Percentiles rank a stretch among this genome's conserved stretches.
Evolutionary conservation across 441 rosid genomes (phyloP).

Genomic region (Syzygium malaccense): DNA sequence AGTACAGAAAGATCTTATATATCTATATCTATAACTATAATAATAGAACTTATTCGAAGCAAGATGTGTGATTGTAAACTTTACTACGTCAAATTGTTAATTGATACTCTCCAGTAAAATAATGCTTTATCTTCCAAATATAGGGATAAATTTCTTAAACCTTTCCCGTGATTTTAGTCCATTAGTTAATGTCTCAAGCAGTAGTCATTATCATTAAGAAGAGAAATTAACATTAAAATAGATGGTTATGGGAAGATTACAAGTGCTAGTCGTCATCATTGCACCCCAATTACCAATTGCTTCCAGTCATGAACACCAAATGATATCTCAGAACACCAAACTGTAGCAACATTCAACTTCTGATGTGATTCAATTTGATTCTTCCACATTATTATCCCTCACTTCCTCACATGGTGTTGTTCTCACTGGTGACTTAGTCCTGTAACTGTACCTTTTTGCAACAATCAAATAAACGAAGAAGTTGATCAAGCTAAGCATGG

Average conservation of each 20-base stretch:
- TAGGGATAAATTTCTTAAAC: not conserved
- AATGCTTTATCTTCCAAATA: not conserved
- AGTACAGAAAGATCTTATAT: not conserved
- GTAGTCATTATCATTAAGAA: not conserved
- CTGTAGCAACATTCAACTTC: not conserved
- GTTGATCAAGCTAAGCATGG: not conserved
- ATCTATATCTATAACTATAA: not conserved
- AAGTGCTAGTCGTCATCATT: not conserved
- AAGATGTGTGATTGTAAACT: no score
- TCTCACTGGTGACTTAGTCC: not conserved
- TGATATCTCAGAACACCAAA: not conserved
- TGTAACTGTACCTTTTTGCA: not conserved
- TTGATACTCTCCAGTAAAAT: not conserved
- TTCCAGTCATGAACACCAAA: not conserved
- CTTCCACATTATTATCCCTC: not conserved
- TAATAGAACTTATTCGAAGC: no score
- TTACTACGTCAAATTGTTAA: not conserved
- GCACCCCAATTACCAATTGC: not conserved
- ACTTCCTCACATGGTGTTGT: not conserved
- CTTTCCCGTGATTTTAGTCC: not conserved
- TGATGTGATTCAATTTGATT: not conserved
- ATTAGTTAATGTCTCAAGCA: not conserved
- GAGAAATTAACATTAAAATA: not conserved
- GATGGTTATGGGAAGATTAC: not conserved
- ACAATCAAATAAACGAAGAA: not conserved